A percentile compares a stretch with the other conserved stretches of the same genome.
phyloP scores from a whole-genome alignment of 805 yeast species.

The Osmozyma mogii region DNA sequence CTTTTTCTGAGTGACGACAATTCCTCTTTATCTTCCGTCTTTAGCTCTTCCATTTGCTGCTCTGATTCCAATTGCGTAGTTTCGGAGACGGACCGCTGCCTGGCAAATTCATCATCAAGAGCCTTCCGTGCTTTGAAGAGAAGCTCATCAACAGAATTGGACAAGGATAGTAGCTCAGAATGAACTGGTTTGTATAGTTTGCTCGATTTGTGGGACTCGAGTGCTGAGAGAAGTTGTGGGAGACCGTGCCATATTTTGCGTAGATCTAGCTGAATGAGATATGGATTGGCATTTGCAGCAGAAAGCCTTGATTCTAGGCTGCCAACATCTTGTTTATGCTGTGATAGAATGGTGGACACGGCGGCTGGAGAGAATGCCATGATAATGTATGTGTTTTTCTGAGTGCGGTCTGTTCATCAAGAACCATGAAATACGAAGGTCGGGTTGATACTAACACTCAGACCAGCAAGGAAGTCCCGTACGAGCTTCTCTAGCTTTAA shows the following conservation, averaged over 20 bases:
- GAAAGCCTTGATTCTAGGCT: neutral
- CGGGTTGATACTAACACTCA: no score
- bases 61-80: neutral
- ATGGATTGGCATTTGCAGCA: constrained; percentile 4
- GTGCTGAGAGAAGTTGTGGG: constrained; percentile 10
- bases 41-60: neutral
- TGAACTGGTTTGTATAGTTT: constrained; percentile 2
- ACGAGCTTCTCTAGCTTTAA: no score
- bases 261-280: constrained; percentile 7
- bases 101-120: no score
- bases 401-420: neutral
- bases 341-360: constrained; percentile 3
- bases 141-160: constrained; percentile 6
- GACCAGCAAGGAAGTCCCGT: no score
- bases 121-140: constrained; percentile 1
- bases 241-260: constrained; percentile 9
- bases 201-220: constrained; percentile 6
- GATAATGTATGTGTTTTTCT: neutral
- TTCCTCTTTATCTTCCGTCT: constrained; percentile 4
- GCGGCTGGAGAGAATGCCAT: neutral
- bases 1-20: constrained; percentile 11
- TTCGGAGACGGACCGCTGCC: no score
- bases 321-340: constrained; percentile 6
- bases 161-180: constrained; percentile 4
- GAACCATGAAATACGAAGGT: no score